Percentiles rank a stretch among this genome's conserved stretches.
These are phyloP conservation scores for Adansonia gregorii DNA, from an alignment of 441 rosid genomes.

Conservation along the genomic window DNA sequence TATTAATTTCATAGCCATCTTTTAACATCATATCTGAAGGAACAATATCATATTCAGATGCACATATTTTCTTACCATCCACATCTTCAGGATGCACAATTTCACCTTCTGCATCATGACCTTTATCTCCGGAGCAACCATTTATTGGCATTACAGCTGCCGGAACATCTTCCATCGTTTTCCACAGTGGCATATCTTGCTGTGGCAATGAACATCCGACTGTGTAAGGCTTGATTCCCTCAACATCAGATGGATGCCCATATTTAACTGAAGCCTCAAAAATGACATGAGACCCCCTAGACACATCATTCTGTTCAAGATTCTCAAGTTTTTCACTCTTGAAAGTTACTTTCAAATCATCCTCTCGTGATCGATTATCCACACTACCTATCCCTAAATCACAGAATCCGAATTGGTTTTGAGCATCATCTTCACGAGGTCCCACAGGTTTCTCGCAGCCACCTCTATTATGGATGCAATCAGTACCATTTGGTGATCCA, in stretches of 20 bases:
- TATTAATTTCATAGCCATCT: slow-evolving; percentile 30
- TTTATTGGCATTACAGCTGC: slow-evolving; percentile 43
- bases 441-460: slow-evolving; percentile 27
- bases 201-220: slow-evolving; percentile 37
- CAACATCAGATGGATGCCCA: slow-evolving; percentile 27
- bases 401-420: slow-evolving; percentile 34
- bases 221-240: slow-evolving; percentile 33
- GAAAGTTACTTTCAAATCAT: slow-evolving; percentile 26
- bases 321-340: slow-evolving; percentile 28
- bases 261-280: slow-evolving; percentile 34
- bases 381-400: slow-evolving; percentile 29
- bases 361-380: slow-evolving; percentile 20
- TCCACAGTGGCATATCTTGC: slow-evolving; percentile 43
- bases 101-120: slow-evolving; percentile 29
- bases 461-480: slow-evolving; percentile 13
- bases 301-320: slow-evolving; percentile 27
- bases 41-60: slow-evolving; percentile 25
- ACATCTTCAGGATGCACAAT: slow-evolving; percentile 31
- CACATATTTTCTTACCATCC: slow-evolving; percentile 30
- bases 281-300: slow-evolving; percentile 22
- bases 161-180: slow-evolving; percentile 39
- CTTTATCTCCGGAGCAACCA: slow-evolving; percentile 35
- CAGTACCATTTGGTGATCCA: slow-evolving; percentile 27
- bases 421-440: slow-evolving; percentile 29
- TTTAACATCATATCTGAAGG: slow-evolving; percentile 29